A percentile compares a stretch with the other conserved stretches of the same genome.
Evolutionary conservation across 345 rosid genomes (phyloP).

Genomic region (Citrus sp.): DNA sequence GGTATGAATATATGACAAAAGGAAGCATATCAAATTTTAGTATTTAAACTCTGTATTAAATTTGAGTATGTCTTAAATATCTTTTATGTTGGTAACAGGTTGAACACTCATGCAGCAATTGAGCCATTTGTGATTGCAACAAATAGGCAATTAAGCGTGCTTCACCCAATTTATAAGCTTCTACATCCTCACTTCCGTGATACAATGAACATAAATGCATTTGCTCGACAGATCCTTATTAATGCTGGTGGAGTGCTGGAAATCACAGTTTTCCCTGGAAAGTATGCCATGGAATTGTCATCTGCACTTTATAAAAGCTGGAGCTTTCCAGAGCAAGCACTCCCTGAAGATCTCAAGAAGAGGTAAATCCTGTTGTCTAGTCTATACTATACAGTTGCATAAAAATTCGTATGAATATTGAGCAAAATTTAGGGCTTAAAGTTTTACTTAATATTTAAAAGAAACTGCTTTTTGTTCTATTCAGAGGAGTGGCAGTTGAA

Average conservation of each 20-base stretch:
- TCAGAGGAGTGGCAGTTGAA: conserved; percentile 69
- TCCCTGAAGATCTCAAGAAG: conserved; percentile 71
- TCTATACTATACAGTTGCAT: background rate
- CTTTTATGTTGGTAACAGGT: conserved; percentile 33
- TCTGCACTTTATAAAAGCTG: conserved; percentile 49
- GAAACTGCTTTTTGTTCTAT: conserved; percentile 3
- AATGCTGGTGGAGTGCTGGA: conserved; percentile 66
- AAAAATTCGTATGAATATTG: background rate
- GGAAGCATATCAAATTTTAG: background rate
- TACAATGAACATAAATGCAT: conserved; percentile 74
- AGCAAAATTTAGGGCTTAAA: background rate
- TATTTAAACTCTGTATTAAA: background rate
- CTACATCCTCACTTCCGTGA: conserved; percentile 79
- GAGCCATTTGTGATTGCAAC: conserved; percentile 79
- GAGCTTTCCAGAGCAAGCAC: conserved; percentile 64
- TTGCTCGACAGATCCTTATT: conserved; percentile 52
- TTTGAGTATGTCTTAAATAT: background rate
- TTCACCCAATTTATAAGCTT: conserved; percentile 78
- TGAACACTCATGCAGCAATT: conserved; percentile 63
- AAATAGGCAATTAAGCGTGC: conserved; percentile 67
- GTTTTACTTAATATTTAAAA: background rate
- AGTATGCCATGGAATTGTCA: conserved; percentile 66
- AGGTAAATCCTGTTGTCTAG: conserved; percentile 33
- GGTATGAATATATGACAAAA: conserved; percentile 39
- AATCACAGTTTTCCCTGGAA: conserved; percentile 53